These are phyloP conservation scores for Sporothrix globosa DNA, from an alignment of 2,329 filamentous ascomycete genomes.

Conservation along the genomic window DNA sequence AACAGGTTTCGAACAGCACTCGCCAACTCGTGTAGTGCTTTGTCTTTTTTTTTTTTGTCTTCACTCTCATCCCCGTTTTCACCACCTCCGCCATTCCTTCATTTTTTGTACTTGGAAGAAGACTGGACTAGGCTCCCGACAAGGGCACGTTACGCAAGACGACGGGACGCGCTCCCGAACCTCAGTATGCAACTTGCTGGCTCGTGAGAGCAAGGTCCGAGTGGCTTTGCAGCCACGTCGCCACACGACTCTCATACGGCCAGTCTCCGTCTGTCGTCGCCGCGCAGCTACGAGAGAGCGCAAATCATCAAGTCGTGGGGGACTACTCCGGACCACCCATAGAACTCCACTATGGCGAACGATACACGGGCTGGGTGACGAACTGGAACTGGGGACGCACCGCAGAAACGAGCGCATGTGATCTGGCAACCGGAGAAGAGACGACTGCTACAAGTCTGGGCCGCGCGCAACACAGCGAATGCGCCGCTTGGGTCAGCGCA, in stretches of 20 bases:
- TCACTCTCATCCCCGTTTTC: neutral
- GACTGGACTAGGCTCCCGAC: neutral
- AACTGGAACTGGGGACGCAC: neutral
- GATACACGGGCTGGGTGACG: neutral
- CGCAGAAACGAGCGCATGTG: constrained; percentile 20
- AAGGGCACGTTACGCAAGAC: constrained; percentile 10
- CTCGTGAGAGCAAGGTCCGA: neutral
- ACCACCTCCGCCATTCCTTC: neutral
- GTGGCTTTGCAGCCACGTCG: neutral
- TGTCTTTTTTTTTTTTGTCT: neutral
- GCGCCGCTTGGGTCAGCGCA: constrained; percentile 6
- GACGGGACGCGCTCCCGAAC: neutral
- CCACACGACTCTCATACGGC: neutral
- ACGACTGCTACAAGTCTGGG: neutral
- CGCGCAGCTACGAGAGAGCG: neutral
- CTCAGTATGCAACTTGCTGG: constrained; percentile 1
- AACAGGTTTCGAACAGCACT: neutral
- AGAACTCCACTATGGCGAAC: neutral
- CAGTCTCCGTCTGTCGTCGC: constrained; percentile 1
- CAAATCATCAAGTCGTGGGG: neutral
- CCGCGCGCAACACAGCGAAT: neutral
- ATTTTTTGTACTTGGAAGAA: neutral
- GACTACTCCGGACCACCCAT: too few relatives aligned
- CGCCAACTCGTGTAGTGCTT: neutral
- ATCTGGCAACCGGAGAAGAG: neutral